Evolutionary conservation across 1,139 yeast genomes (phyloP), one percentile per base, ranked within the genome.

Genomic region (Protomyces arabidopsidicola): DNA sequence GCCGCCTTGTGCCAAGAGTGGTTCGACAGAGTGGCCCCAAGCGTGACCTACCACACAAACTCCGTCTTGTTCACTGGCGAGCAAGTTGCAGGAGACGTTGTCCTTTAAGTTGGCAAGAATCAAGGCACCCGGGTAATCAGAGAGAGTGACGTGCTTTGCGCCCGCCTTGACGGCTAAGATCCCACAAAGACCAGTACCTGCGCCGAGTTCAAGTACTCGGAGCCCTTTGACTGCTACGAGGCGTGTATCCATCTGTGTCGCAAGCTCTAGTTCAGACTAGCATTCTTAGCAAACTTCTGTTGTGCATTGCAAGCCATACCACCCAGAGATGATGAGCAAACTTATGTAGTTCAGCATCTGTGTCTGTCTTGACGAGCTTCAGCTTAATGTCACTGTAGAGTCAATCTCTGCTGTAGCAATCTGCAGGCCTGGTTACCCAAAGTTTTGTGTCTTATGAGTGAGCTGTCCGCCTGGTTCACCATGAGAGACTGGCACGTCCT

Each of bases 161-260:
- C 56, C 62, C 6, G 20, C 35, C 6, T 22, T 16, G 18, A 27
- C 53, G n/a, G 62, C 62, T 6, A 58, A 35, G 6, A 58, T 58
- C 5, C 62, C 62, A 27, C 62, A 58, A 10, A 58, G 53, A 5
- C 62, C 62, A 10, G 62, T 52, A 16, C 52, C 62, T 2, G 62
- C 62, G 14, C 62, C 62, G 12, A 58, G 38, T 36, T 39, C 62
- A 9, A 58, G 62, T 12, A 58, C 53, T 10, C 52, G 53, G 9
- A 10, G 53, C 18, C 27, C 45, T 24, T 10, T 34, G 18, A 58
- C 22, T 2, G 27, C 6, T 4, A 52, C 38, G 39, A n/a, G 14
- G 12, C 42, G 45, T 12, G 27, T 5, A 9, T 58, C 62, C 20
- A 58, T 51, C 16, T 36, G 42, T 8, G 12, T n/a, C 1, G 56